Evolutionary conservation across 1,139 yeast genomes (phyloP).

Genomic region (Blastobotrys petasosporus): DNA sequence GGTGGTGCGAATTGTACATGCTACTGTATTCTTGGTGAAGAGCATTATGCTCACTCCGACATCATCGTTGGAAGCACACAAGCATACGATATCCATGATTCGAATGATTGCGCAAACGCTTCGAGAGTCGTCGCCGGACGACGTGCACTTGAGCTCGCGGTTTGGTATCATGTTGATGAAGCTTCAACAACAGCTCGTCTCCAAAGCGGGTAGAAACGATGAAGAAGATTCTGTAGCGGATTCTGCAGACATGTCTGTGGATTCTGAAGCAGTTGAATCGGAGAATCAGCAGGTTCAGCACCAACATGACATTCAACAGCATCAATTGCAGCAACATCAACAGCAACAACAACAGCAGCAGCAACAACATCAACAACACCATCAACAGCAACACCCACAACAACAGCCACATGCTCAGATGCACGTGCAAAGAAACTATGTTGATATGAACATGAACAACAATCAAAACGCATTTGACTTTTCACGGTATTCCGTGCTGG

Average conservation of each 20-base stretch:
- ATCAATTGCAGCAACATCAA: conserved; percentile 2
- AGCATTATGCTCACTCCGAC: conserved; percentile 48
- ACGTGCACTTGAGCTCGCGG: conserved; percentile 72
- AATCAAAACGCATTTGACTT: conserved; percentile 9
- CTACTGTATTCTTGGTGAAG: conserved; percentile 85
- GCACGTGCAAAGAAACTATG: too few relatives aligned
- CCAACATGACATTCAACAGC: background rate
- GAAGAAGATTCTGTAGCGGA: background rate
- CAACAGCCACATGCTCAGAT: conserved; percentile 3
- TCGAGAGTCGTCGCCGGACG: conserved; percentile 84
- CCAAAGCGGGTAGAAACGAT: conserved; percentile 8
- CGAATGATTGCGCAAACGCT: conserved; percentile 69
- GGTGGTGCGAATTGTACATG: conserved; percentile 83
- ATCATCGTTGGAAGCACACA: conserved; percentile 41
- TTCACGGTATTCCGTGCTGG: conserved; percentile 10
- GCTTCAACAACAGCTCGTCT: conserved; percentile 67
- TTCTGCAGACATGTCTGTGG: background rate
- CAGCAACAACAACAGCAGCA: conserved; percentile 10
- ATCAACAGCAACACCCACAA: conserved; percentile 13
- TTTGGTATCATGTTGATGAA: conserved; percentile 78
- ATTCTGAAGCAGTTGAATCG: background rate
- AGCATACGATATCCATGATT: conserved; percentile 62
- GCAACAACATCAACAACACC: conserved; percentile 9
- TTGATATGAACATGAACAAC: background rate
- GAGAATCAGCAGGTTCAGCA: background rate